Evolutionary conservation across 805 yeast species (phyloP), one percentile per base, ranked within the genome.

Genomic region (Yamadazyma olivae): DNA sequence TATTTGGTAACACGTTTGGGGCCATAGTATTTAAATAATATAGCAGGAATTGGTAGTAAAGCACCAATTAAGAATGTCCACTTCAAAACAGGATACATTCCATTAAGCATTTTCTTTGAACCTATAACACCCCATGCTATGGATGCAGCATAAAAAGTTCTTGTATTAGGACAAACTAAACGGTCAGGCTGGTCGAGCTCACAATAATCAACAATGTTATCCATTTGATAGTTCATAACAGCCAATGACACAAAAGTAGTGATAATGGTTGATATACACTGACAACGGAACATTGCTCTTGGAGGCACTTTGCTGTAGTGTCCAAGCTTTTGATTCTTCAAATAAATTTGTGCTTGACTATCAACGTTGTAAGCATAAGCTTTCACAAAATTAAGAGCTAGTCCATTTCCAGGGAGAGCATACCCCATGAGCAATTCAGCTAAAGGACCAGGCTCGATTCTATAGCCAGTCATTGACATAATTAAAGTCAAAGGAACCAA

Each of bases 111-210:
- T 40, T 46, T 53, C 46, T 51, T 51, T 6, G 65, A 64, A 0
- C 86, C 86, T 43, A 80, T 68, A 53, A 56, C 68, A 32, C 84
- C 86, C 84, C 84, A 81, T 30, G 76, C 54, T 14, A 80, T 64
- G 0, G 82, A 70, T 2, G 83, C 74, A 17, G 70, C 61, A 57
- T 61, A 77, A 49, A 70, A 74, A 2, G 48, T 40, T 5, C 34
- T 44, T 6, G 56, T 40, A 17, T 31, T 28, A 12, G 59, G 57
- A 35, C 60, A 55, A 9, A 70, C 63, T 50, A 75, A 77, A 29
- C 61, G 61, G 29, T 68, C 24, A 3, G 12, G 13, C 21, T 37
- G 36, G 5, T 23, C 29, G 13, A 28, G 32, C 6, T 31, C 17
- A 33, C 49, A 45, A 19, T 33, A 31, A n/a, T 30, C 43, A 8